These are phyloP conservation scores for Carex arenaria DNA, from an alignment of 202 grass and related monocot genomes.

Conservation along the genomic window DNA sequence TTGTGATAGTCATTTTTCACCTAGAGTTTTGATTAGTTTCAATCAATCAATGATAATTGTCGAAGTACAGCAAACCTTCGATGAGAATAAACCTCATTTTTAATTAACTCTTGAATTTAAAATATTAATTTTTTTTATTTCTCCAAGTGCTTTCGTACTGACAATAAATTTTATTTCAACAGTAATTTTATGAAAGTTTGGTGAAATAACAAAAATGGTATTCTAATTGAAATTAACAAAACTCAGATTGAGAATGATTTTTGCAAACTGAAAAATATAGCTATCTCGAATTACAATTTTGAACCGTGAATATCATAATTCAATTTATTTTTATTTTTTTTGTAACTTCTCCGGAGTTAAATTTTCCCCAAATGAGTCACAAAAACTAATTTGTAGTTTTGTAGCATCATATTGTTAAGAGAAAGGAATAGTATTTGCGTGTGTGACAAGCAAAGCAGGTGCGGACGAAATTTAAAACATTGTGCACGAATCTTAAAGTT, in stretches of 20 bases:
- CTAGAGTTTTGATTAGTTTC: not conserved
- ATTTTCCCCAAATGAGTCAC: no score
- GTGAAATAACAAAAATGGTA: not conserved
- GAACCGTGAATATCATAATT: not conserved
- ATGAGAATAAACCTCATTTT: not conserved
- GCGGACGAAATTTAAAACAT: no score
- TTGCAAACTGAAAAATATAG: not conserved
- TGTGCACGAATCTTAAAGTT: no score
- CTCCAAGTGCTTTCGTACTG: not conserved
- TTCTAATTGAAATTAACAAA: not conserved
- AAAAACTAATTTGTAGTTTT: no score
- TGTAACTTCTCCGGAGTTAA: no score
- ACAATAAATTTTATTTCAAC: not conserved
- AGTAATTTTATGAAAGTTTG: not conserved
- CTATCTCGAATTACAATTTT: not conserved
- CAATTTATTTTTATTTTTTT: not conserved
- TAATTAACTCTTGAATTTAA: not conserved
- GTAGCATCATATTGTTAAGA: no score
- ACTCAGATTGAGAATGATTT: not conserved
- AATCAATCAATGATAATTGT: not conserved
- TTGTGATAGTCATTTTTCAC: not conserved
- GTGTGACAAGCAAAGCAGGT: no score
- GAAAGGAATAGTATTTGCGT: no score
- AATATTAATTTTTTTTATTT: not conserved
- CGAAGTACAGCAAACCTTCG: not conserved